phyloP scores from a whole-genome alignment of 305 asterid genomes.

The Ajuga reptans region DNA sequence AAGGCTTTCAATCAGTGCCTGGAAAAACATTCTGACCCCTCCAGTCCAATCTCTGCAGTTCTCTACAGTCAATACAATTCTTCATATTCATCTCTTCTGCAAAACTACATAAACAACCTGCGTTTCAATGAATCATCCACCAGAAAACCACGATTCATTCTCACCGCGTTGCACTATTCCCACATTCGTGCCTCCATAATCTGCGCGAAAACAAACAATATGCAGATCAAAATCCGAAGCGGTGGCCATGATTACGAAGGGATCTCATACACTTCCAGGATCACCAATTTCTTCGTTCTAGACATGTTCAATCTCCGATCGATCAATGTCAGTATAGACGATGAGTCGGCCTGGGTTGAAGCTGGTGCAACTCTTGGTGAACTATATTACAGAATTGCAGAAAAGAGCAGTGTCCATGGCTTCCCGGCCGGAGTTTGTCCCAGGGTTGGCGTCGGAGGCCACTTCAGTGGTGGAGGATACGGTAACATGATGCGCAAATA shows the following conservation, averaged over 20 bases:
- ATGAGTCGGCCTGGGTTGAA: conserved; percentile 24
- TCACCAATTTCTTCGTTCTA: conserved; percentile 22
- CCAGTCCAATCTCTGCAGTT: conserved; percentile 27
- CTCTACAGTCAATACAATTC: conserved; percentile 31
- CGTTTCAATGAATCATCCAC: conserved; percentile 25
- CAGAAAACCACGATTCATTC: conserved; percentile 20
- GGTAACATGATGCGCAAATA: conserved; percentile 26
- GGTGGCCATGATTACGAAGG: conserved; percentile 38
- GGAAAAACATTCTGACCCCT: conserved; percentile 13
- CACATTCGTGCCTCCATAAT: conserved; percentile 23
- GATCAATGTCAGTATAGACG: not conserved
- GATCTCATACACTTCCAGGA: conserved; percentile 13
- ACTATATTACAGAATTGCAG: conserved; percentile 18
- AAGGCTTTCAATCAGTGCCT: conserved; percentile 33
- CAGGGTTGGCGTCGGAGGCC: conserved; percentile 33
- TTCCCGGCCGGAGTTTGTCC: conserved; percentile 33
- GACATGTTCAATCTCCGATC: conserved; percentile 25
- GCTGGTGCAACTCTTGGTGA: conserved; percentile 30
- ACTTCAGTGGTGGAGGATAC: conserved; percentile 34
- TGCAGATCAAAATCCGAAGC: conserved; percentile 29
- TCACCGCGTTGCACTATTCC: conserved; percentile 24
- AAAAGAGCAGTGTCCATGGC: conserved; percentile 8
- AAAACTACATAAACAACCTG: conserved; percentile 22
- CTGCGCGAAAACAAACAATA: conserved; percentile 17
- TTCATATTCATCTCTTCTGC: conserved; percentile 25